Base-by-base conservation (phyloP, 257 asterid genomes). In the Linderniella brevidens region DNA sequence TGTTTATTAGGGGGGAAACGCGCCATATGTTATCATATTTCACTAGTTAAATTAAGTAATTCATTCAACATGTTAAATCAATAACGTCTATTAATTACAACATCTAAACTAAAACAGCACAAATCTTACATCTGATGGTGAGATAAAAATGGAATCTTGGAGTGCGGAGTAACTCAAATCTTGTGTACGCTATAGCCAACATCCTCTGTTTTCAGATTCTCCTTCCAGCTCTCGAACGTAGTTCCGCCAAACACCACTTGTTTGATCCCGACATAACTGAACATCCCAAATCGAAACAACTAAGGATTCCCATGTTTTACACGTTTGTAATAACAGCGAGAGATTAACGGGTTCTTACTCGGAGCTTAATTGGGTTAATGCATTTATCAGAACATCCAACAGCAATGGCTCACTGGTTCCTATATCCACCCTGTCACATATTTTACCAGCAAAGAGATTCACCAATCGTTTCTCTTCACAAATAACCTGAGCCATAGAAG, bases 211-310 rank as follows among this genome's bases (percentile, higher is more conserved):
- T 72, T 84, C 68, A 84, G 64, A 72, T 69, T 59, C 50, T 80
- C 97, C 49, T 54, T 73, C 98, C 98, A 88, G 46, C 54, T 75
- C 69, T 69, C 92, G n/a, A 61, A 73, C 56, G 78, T 86, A 39
- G 94, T 65, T 50, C 95, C 95, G 11, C 95, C 98, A 52, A 88
- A 88, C 59, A 66, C 70, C 68, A 88, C 76, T 69, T 80, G 94
- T 75, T 88, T 88, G 53, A 88, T 78, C 35, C 98, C 98, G 4
- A 78, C 57, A 62, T 65, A 80, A 65, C 95, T 88, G 80, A 3
- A 48, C 17, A 56, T 46, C 51, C 20, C 62, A 55, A 65, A 46
- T 25, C 48, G 43, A 10, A 15, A 20, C 57, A 41, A 55, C 35
- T 17, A 20, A 17, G 29, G 17, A 29, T 35, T 9, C 48, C 35